Evolutionary conservation across 208 protist genomes (phyloP).

Genomic region (Crithidia expoeki): DNA sequence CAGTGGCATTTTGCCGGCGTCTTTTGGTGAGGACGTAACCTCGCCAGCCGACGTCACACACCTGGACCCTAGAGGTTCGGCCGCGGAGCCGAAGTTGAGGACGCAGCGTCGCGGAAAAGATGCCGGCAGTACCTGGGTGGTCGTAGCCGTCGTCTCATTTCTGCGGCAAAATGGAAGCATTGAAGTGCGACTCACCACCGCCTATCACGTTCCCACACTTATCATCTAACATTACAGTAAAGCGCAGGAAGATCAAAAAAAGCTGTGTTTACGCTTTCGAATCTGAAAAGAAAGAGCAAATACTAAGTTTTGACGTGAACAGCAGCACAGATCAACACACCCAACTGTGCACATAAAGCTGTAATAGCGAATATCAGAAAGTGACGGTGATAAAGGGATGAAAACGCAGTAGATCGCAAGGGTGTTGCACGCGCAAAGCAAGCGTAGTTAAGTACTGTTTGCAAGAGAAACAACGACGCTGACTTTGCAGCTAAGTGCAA

Average conservation of each 20-base stretch:
- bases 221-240: not conserved
- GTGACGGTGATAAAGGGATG: too few relatives aligned
- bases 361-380: too few relatives aligned
- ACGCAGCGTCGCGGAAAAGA: slow-evolving; percentile 33
- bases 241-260: not conserved
- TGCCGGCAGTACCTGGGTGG: slow-evolving; percentile 24
- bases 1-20: slow-evolving; percentile 31
- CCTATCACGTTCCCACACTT: not conserved
- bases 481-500: too few relatives aligned
- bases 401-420: too few relatives aligned
- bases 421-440: too few relatives aligned
- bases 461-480: too few relatives aligned
- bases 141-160: slow-evolving; percentile 17
- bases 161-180: not conserved
- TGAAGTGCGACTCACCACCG: not conserved
- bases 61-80: slow-evolving; percentile 37
- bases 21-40: slow-evolving; percentile 48
- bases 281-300: too few relatives aligned
- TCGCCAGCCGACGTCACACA: slow-evolving; percentile 30
- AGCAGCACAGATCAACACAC: too few relatives aligned
- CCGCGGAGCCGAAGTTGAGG: slow-evolving; percentile 29
- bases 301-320: too few relatives aligned
- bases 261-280: too few relatives aligned
- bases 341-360: too few relatives aligned
- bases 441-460: too few relatives aligned